phyloP scores from a whole-genome alignment of 495 filamentous ascomycete genomes.

The Hypoxylon lienhwacheense region DNA sequence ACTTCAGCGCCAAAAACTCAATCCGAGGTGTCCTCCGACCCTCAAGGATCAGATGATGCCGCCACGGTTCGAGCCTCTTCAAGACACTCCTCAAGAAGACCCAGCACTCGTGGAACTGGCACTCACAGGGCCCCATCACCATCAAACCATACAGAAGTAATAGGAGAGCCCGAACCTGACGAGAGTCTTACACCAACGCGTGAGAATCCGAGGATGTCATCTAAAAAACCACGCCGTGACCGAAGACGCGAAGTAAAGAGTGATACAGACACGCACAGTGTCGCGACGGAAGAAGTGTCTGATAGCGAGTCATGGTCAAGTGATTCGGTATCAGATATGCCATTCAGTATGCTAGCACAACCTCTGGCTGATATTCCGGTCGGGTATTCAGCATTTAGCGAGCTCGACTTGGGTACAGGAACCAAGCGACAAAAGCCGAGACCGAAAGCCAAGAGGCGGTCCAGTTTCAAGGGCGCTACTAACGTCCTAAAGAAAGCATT shows the following conservation, averaged over 20 bases:
- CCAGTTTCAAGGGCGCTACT: slow-evolving; percentile 55
- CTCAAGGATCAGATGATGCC: slow-evolving; percentile 33
- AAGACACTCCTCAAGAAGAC: slow-evolving; percentile 31
- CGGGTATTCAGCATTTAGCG: slow-evolving; percentile 61
- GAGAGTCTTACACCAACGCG: slow-evolving; percentile 32
- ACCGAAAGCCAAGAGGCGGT: slow-evolving; percentile 47
- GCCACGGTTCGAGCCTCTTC: slow-evolving; percentile 40
- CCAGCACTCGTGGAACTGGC: slow-evolving; percentile 27
- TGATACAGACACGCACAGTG: slow-evolving; percentile 25
- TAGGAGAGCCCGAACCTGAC: slow-evolving; percentile 39
- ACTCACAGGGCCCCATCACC: slow-evolving; percentile 41
- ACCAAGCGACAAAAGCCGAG: slow-evolving; percentile 46
- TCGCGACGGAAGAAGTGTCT: slow-evolving; percentile 30
- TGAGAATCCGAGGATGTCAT: slow-evolving; percentile 20
- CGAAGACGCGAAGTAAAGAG: slow-evolving; percentile 18
- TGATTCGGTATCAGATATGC: slow-evolving; percentile 39
- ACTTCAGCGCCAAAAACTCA: slow-evolving; percentile 29
- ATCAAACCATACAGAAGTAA: slow-evolving; percentile 53
- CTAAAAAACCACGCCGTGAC: slow-evolving; percentile 19
- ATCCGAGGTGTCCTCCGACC: slow-evolving; percentile 39
- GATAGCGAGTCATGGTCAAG: slow-evolving; percentile 37
- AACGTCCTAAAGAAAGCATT: slow-evolving; percentile 60
- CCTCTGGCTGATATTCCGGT: slow-evolving; percentile 58
- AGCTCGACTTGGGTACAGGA: slow-evolving; percentile 53
- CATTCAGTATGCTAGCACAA: slow-evolving; percentile 48